Conservation (phyloP, 1,284 basidiomycete genomes). For the Austroboletus rostrupii region DNA sequence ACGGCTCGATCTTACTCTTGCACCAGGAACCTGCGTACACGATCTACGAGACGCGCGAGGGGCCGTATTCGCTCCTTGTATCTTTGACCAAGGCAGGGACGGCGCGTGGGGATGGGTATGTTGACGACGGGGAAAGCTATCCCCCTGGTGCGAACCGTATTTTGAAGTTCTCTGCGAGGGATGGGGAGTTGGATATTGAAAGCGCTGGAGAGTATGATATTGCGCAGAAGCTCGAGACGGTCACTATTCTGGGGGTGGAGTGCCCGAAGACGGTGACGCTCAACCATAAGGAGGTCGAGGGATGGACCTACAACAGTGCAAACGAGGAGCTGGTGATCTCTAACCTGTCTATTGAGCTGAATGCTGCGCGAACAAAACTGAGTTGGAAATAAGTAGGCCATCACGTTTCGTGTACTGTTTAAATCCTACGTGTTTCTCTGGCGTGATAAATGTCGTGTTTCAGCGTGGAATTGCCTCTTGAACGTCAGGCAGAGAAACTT, state of each 20-base stretch:
- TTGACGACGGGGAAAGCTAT: constrained; percentile 55
- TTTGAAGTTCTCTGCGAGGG: constrained; percentile 37
- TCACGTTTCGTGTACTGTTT: background rate
- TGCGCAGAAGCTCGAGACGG: constrained; percentile 38
- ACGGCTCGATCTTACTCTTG: too few relatives aligned
- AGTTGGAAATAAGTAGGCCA: constrained; percentile 20
- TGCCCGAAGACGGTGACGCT: constrained; percentile 35
- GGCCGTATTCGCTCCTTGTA: constrained; percentile 34
- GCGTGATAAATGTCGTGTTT: background rate
- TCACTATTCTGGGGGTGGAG: constrained; percentile 48
- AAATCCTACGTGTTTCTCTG: background rate
- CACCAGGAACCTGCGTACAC: too few relatives aligned
- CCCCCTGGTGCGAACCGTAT: constrained; percentile 48
- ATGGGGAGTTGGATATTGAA: constrained; percentile 34
- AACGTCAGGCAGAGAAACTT: background rate
- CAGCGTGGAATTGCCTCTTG: background rate
- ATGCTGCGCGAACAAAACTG: constrained; percentile 10
- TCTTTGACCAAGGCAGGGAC: constrained; percentile 38
- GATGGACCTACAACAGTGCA: constrained; percentile 34
- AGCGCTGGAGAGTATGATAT: constrained; percentile 42
- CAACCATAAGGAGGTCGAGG: constrained; percentile 21
- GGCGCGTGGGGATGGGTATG: constrained; percentile 46
- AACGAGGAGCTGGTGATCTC: constrained; percentile 34
- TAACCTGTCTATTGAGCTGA: constrained; percentile 10
- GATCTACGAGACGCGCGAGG: too few relatives aligned